phyloP scores from a whole-genome alignment of 1,139 yeast species.

The Taphrina communis region DNA sequence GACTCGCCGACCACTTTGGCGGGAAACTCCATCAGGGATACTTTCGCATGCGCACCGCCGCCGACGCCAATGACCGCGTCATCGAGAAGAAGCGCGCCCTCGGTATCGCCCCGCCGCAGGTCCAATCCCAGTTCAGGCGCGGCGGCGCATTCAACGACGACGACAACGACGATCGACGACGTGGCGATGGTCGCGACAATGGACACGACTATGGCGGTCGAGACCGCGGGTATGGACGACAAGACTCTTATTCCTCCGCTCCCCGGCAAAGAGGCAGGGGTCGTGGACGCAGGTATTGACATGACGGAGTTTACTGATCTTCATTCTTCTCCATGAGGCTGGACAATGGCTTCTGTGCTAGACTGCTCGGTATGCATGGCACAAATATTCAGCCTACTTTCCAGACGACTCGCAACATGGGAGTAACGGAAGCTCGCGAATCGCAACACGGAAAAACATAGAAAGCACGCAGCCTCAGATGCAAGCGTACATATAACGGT shows the following conservation, averaged over 20 bases:
- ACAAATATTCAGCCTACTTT: too few species aligned
- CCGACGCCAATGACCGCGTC: constrained; percentile 28
- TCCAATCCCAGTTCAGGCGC: background rate
- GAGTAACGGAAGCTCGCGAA: too few species aligned
- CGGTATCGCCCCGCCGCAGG: constrained; percentile 19
- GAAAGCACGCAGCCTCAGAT: too few species aligned
- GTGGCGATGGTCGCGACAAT: constrained; percentile 10
- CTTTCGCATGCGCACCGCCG: constrained; percentile 37
- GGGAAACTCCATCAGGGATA: constrained; percentile 58
- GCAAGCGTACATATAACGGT: too few species aligned
- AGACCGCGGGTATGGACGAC: constrained; percentile 26
- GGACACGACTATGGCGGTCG: constrained; percentile 23
- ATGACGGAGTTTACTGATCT: too few species aligned
- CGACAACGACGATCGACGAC: constrained; percentile 16
- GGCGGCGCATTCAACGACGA: background rate
- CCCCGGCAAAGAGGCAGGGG: constrained; percentile 12
- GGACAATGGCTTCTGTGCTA: too few species aligned
- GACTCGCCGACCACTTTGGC: constrained; percentile 88
- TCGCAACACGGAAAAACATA: too few species aligned
- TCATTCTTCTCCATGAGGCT: too few species aligned
- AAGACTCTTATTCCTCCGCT: constrained; percentile 10
- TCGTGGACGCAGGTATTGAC: constrained; percentile 20
- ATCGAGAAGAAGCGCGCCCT: constrained; percentile 26
- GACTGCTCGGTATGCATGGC: too few species aligned
- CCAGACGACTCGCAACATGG: too few species aligned